Conservation (phyloP, 192 early-diverging fungal genomes). For the Gonapodya prolifera region DNA sequence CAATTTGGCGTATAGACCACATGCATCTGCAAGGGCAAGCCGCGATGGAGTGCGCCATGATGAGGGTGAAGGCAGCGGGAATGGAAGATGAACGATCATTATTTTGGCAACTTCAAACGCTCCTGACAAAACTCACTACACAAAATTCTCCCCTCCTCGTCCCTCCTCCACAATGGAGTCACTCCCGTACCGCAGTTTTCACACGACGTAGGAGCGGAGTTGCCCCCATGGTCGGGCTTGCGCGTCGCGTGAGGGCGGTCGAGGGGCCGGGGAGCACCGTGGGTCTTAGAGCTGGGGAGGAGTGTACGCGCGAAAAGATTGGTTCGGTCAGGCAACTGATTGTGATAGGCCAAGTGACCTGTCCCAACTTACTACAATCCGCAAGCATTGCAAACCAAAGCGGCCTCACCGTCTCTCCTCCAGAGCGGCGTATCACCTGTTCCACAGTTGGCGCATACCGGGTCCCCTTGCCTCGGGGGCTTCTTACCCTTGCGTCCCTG, state of each 20-base stretch:
- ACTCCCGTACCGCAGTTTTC: constrained; percentile 72
- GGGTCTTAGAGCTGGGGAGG: background rate
- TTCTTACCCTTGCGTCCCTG: too few species aligned
- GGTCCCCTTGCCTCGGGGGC: too few species aligned
- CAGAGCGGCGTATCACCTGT: constrained; percentile 87
- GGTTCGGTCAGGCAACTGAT: too few species aligned
- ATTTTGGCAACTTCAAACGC: background rate
- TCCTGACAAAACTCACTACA: constrained; percentile 37
- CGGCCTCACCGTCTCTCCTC: constrained; percentile 78
- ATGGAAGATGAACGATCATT: background rate
- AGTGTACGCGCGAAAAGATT: too few species aligned
- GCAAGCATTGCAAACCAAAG: constrained; percentile 93
- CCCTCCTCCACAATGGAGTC: constrained; percentile 88
- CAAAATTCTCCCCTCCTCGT: constrained; percentile 74
- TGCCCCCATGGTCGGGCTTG: background rate
- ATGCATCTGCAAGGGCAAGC: constrained; percentile 10
- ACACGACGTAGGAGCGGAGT: constrained; percentile 31
- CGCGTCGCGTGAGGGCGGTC: background rate
- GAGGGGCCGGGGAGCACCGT: background rate
- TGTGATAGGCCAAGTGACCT: background rate
- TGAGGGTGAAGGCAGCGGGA: too few species aligned
- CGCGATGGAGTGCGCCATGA: too few species aligned
- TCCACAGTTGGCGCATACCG: constrained; percentile 61
- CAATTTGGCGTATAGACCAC: constrained; percentile 7
- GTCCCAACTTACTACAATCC: constrained; percentile 57